phyloP scores from a whole-genome alignment of 805 yeast species.

The Zygosaccharomyces lentus region DNA sequence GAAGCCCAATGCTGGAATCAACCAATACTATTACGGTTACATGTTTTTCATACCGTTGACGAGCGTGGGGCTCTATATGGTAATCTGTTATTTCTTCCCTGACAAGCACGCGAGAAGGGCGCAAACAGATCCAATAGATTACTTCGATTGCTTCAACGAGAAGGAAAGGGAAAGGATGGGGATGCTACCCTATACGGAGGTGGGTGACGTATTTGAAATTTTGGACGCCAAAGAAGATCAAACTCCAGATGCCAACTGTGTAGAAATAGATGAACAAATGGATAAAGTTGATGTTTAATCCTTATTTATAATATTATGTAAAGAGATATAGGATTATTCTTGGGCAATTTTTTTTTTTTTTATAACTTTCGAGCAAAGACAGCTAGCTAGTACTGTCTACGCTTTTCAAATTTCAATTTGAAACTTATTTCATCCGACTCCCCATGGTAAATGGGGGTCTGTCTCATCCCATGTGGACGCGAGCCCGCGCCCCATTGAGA shows the following conservation, averaged over 20 bases:
- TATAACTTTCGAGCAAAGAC: not conserved
- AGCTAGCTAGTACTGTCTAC: conserved; percentile 10
- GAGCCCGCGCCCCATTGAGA: conserved; percentile 53
- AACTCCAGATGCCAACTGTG: not conserved
- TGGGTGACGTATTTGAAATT: not conserved
- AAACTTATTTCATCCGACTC: conserved; percentile 35
- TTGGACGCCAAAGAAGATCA: conserved; percentile 2
- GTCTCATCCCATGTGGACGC: conserved; percentile 43
- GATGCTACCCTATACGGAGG: conserved; percentile 13
- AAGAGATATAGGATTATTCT: not conserved
- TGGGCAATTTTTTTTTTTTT: not conserved
- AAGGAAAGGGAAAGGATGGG: conserved; percentile 16
- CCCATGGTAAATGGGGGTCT: conserved; percentile 41
- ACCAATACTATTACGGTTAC: conserved; percentile 23
- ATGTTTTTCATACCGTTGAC: conserved; percentile 22
- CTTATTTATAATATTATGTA: not conserved
- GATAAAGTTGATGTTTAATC: not conserved
- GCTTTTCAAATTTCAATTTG: conserved; percentile 34
- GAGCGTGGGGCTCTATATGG: conserved; percentile 15
- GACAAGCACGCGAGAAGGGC: conserved; percentile 15
- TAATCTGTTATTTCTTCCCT: conserved; percentile 15
- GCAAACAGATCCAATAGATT: conserved; percentile 19
- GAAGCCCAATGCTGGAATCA: conserved; percentile 16
- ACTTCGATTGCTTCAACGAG: conserved; percentile 23
- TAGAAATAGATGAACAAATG: conserved; percentile 6